A percentile compares a stretch with the other conserved stretches of the same genome.
phyloP scores from a whole-genome alignment of 176 grass and related monocot species.

The Luzula sylvatica region DNA sequence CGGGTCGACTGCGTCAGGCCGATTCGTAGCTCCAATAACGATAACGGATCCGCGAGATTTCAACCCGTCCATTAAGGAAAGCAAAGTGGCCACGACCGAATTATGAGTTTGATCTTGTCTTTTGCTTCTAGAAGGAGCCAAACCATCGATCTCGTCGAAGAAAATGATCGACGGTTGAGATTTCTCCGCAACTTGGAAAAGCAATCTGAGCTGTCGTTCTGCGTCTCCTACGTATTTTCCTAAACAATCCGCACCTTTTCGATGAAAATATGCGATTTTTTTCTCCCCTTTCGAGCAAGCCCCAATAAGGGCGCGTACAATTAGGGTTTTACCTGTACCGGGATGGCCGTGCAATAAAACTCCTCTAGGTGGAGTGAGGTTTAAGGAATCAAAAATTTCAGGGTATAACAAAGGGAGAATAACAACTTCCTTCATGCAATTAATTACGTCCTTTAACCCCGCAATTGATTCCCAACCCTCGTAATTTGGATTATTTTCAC shows the following conservation, averaged over 20 bases:
- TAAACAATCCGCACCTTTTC: conserved; percentile 99
- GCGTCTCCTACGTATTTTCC: conserved; percentile 98
- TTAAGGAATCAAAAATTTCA: conserved; percentile 67
- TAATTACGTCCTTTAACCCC: conserved; percentile 81
- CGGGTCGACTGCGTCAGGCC: conserved; percentile 91
- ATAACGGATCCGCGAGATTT: conserved; percentile 95
- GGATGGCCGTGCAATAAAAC: conserved; percentile 92
- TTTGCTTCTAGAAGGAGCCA: conserved; percentile 79
- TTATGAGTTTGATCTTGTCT: conserved; percentile 94
- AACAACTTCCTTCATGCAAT: conserved; percentile 90
- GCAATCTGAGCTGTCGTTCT: conserved; percentile 87
- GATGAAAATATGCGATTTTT: conserved; percentile 93
- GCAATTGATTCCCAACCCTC: conserved; percentile 95
- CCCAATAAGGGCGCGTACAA: conserved; percentile 86
- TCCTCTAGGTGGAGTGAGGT: conserved; percentile 82
- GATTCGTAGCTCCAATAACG: conserved; percentile 94
- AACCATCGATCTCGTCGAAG: conserved; percentile 98
- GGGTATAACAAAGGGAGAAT: conserved; percentile 91
- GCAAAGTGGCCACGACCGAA: conserved; percentile 92
- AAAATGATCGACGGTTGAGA: conserved; percentile 96
- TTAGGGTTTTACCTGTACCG: conserved; percentile 94
- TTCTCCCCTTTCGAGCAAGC: conserved; percentile 80
- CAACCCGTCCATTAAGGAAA: conserved; percentile 93
- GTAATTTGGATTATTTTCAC: neutral
- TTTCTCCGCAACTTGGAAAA: conserved; percentile 96